Evolutionary conservation across 1,284 basidiomycete species (phyloP).

Genomic region (Puccinia brachypodii): DNA sequence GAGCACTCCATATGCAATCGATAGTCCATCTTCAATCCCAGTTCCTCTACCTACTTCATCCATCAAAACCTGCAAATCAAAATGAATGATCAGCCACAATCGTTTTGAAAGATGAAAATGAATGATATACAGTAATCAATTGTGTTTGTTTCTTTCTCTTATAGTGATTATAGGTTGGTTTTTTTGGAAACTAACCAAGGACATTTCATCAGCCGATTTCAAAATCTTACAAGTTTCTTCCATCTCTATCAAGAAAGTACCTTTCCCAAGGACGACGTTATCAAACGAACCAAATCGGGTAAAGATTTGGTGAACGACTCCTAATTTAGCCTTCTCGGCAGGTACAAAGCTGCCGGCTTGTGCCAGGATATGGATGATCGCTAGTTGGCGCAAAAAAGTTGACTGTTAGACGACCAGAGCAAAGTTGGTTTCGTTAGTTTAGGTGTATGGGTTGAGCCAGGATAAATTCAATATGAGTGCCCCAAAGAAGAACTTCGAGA

Average conservation of each 20-base stretch:
- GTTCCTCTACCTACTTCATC: conserved; percentile 97
- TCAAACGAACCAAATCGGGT: conserved; percentile 94
- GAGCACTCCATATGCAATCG: conserved; percentile 87
- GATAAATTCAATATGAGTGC: not conserved
- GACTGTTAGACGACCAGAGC: conserved; percentile 65
- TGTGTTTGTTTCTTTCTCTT: conserved; percentile 3
- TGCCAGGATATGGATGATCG: conserved; percentile 84
- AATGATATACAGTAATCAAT: not conserved
- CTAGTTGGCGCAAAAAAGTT: conserved; percentile 85
- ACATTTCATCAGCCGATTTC: conserved; percentile 73
- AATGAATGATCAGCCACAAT: not conserved
- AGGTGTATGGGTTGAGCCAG: not conserved
- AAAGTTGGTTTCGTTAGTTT: conserved; percentile 27
- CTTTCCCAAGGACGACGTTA: conserved; percentile 85
- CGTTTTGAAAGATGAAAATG: not conserved
- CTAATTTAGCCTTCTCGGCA: conserved; percentile 73
- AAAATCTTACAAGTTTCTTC: conserved; percentile 63
- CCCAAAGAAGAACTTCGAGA: not conserved
- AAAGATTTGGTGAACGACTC: conserved; percentile 87
- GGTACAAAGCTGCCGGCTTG: conserved; percentile 93
- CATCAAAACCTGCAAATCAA: conserved; percentile 75
- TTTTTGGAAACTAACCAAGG: conserved; percentile 65
- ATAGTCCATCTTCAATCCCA: conserved; percentile 83
- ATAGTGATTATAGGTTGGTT: too few species aligned
- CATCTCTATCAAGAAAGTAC: conserved; percentile 70